Evolutionary conservation across 805 yeast species (phyloP).

Genomic region (Monosporozyma solicola): DNA sequence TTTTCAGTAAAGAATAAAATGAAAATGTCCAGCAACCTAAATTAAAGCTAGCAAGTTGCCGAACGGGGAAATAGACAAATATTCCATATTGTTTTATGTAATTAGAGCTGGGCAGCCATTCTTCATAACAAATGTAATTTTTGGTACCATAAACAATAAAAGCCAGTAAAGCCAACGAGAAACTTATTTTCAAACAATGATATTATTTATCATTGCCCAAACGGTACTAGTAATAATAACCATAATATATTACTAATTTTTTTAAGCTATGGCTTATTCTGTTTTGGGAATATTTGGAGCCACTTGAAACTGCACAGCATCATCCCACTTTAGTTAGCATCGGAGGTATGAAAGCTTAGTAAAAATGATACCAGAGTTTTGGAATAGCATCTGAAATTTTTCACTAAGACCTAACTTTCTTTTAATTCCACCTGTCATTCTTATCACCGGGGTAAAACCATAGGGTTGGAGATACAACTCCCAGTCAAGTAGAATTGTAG

Average conservation of each 20-base stretch:
- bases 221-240: too few species aligned
- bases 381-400: too few species aligned
- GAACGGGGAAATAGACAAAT: neutral
- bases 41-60: neutral
- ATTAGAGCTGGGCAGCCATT: neutral
- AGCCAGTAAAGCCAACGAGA: too few species aligned
- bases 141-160: too few species aligned
- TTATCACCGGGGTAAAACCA: neutral
- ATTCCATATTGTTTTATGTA: neutral
- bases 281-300: neutral
- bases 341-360: neutral
- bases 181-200: neutral
- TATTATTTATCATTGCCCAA: neutral
- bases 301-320: neutral
- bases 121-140: too few species aligned
- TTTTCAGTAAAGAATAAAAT: neutral
- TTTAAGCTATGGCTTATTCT: neutral
- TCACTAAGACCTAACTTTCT: neutral
- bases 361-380: too few species aligned
- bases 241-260: too few species aligned
- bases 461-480: neutral
- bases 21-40: too few species aligned
- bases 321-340: neutral
- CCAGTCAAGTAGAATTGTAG: too few species aligned
- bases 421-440: neutral